phyloP scores from a whole-genome alignment of 2,329 filamentous ascomycete species.

The Fusarium sp. region DNA sequence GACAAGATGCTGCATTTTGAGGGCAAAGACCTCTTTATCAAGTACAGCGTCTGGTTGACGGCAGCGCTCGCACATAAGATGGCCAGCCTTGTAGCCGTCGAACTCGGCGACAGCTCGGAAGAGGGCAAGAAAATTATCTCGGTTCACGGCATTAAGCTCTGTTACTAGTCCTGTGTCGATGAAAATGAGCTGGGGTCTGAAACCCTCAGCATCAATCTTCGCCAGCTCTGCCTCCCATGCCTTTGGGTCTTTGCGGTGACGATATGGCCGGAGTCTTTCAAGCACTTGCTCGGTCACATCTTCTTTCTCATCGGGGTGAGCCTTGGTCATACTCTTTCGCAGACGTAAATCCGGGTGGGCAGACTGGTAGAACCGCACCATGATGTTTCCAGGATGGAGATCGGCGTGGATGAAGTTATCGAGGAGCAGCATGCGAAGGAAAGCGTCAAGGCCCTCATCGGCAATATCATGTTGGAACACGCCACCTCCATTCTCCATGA shows the following conservation, averaged over 20 bases:
- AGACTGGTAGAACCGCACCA: slow-evolving; percentile 97
- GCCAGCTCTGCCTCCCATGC: slow-evolving; percentile 82
- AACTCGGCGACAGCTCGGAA: slow-evolving; percentile 98
- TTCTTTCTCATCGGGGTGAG: slow-evolving; percentile 63
- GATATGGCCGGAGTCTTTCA: slow-evolving; percentile 80
- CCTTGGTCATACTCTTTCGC: slow-evolving; percentile 47
- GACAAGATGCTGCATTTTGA: slow-evolving; percentile 97
- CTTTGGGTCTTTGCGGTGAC: slow-evolving; percentile 69
- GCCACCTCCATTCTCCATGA: slow-evolving; percentile 91
- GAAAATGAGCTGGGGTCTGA: slow-evolving; percentile 93
- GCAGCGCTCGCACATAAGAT: slow-evolving; percentile 96
- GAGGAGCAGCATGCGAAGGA: slow-evolving; percentile 94
- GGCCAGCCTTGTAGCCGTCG: slow-evolving; percentile 93
- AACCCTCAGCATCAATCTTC: slow-evolving; percentile 87
- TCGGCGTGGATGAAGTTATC: slow-evolving; percentile 99
- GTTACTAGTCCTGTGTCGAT: slow-evolving; percentile 97
- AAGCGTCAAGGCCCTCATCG: slow-evolving; percentile 93
- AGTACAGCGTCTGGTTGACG: slow-evolving; percentile 92
- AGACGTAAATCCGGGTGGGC: slow-evolving; percentile 73
- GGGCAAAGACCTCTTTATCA: slow-evolving; percentile 88
- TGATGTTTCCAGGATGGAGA: slow-evolving; percentile 97
- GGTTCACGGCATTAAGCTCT: slow-evolving; percentile 87
- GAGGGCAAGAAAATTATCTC: slow-evolving; percentile 91
- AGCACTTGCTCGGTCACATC: slow-evolving; percentile 93
- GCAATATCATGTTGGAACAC: slow-evolving; percentile 95